Conservation (phyloP, 2,329 filamentous ascomycete genomes). For the Colletotrichum neosansevieriae region DNA sequence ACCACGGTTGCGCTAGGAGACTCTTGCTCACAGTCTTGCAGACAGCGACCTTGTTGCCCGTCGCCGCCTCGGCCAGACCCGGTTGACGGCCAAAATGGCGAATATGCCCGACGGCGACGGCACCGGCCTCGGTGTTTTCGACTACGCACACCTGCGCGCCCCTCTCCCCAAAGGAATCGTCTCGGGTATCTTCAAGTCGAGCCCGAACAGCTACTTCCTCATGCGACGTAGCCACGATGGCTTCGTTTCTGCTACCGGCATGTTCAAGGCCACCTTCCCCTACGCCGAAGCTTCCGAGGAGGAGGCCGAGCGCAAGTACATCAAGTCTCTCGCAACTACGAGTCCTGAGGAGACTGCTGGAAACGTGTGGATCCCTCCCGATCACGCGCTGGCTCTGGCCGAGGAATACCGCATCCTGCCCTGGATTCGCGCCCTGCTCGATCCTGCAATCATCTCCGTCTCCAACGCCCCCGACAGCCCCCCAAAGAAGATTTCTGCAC, state of each 20-base stretch:
- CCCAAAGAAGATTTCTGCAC: conserved; percentile 81
- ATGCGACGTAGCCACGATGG: conserved; percentile 92
- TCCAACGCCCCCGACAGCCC: conserved; percentile 72
- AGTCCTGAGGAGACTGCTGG: conserved; percentile 94
- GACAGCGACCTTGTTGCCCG: conserved; percentile 82
- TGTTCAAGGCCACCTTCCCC: conserved; percentile 92
- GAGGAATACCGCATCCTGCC: conserved; percentile 86
- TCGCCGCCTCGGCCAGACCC: conserved; percentile 91
- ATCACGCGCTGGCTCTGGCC: conserved; percentile 83
- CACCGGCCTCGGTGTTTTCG: conserved; percentile 84
- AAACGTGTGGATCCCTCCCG: conserved; percentile 94
- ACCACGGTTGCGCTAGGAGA: conserved; percentile 39
- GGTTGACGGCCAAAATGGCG: conserved; percentile 85
- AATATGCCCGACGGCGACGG: conserved; percentile 80
- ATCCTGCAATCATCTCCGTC: conserved; percentile 80
- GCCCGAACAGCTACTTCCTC: conserved; percentile 94
- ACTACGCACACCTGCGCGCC: conserved; percentile 95
- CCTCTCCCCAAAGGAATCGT: conserved; percentile 91
- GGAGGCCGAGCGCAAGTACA: conserved; percentile 81
- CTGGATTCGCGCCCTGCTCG: conserved; percentile 94
- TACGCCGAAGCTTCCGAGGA: conserved; percentile 81
- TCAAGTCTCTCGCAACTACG: conserved; percentile 85
- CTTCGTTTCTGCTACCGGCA: conserved; percentile 86
- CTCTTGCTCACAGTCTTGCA: conserved; percentile 50
- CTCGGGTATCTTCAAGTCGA: conserved; percentile 91